Conservation (phyloP, 2,329 filamentous ascomycete species). For the Aulographum hederae region DNA sequence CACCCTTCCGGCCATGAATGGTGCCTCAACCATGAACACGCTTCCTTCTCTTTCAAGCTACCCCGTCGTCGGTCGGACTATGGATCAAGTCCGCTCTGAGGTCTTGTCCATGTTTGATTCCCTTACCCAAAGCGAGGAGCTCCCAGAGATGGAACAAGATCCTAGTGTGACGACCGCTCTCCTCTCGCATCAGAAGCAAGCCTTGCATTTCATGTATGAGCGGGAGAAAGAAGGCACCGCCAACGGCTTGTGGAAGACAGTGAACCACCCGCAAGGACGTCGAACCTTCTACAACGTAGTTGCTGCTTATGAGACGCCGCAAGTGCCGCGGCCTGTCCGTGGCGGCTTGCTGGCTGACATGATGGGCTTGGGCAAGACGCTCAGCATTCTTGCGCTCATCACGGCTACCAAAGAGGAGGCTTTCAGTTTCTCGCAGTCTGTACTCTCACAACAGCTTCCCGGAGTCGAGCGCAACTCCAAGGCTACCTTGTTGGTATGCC, state of each 20-base stretch:
- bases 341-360: slow-evolving; percentile 32
- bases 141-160: slow-evolving; percentile 55
- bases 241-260: slow-evolving; percentile 61
- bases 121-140: slow-evolving; percentile 53
- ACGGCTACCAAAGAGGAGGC: slow-evolving; percentile 46
- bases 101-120: slow-evolving; percentile 79
- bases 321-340: slow-evolving; percentile 12
- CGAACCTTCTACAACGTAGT: slow-evolving; percentile 67
- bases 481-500: slow-evolving; percentile 72
- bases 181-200: slow-evolving; percentile 78
- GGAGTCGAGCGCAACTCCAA: slow-evolving; percentile 42
- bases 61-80: no score
- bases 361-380: slow-evolving; percentile 33
- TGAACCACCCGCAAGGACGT: slow-evolving; percentile 35
- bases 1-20: no score
- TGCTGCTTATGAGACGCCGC: slow-evolving; percentile 40
- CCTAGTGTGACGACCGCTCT: slow-evolving; percentile 46
- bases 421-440: slow-evolving; percentile 38
- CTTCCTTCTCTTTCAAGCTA: no score
- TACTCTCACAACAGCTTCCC: no score
- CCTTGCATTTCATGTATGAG: slow-evolving; percentile 65
- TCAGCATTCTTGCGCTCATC: slow-evolving; percentile 71
- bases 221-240: slow-evolving; percentile 53
- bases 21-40: no score
- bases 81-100: slow-evolving; percentile 73